Evolutionary conservation across 176 grass and related monocot species (phyloP).

Genomic region (Tillandsia fasciculata): DNA sequence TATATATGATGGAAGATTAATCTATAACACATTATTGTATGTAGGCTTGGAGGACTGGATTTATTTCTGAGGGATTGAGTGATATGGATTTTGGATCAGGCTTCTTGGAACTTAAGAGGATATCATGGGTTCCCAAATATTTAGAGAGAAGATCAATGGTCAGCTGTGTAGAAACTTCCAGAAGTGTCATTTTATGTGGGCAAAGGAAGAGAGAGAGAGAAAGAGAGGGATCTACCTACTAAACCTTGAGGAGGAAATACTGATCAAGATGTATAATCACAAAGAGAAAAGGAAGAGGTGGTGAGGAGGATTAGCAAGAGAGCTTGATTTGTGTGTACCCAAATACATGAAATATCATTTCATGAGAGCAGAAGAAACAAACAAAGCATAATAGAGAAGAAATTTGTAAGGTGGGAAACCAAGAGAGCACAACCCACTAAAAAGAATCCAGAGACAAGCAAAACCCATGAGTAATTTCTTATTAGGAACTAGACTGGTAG

Average conservation of each 20-base stretch:
- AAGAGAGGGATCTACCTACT: constrained; percentile 3
- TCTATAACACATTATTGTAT: constrained; percentile 16
- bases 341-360: constrained; percentile 73
- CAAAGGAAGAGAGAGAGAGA: constrained; percentile 8
- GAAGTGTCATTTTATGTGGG: constrained; percentile 79
- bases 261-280: neutral
- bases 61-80: neutral
- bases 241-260: neutral
- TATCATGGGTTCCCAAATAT: neutral
- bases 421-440: constrained; percentile 12
- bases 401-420: constrained; percentile 16
- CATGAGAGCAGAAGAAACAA: constrained; percentile 6
- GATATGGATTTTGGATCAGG: neutral
- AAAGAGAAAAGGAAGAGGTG: constrained; percentile 7
- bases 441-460: constrained; percentile 16
- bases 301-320: neutral
- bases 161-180: constrained; percentile 10
- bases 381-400: neutral
- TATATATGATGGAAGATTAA: neutral
- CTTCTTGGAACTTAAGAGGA: neutral
- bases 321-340: neutral
- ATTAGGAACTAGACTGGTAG: constrained; percentile 17
- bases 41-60: neutral
- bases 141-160: neutral
- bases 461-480: constrained; percentile 32